Percentiles rank a stretch among this genome's conserved stretches.
Conservation (phyloP, 805 yeast species). For the Wickerhamiella shivajii region DNA sequence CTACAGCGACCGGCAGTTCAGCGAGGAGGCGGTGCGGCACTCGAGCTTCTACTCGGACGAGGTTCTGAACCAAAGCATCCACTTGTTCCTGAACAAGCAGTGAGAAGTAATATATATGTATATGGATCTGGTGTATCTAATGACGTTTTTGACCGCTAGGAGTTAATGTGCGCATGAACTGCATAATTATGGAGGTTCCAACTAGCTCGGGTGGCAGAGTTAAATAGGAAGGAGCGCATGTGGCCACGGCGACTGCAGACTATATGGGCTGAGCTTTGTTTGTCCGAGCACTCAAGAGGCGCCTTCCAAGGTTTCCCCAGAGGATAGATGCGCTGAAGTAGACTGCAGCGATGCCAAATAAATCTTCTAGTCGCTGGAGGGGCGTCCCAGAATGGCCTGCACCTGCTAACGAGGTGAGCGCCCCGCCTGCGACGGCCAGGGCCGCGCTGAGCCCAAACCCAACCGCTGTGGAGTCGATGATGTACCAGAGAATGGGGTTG, state of each 20-base stretch:
- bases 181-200: too few species aligned
- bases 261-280: too few species aligned
- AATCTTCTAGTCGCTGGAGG: constrained; percentile 19
- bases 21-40: constrained; percentile 77
- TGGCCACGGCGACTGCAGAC: too few species aligned
- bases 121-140: too few species aligned
- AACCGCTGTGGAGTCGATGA: constrained; percentile 25
- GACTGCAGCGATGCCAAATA: constrained; percentile 12
- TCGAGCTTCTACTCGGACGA: constrained; percentile 73
- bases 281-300: too few species aligned
- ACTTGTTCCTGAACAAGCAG: constrained; percentile 42
- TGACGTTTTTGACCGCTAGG: too few species aligned
- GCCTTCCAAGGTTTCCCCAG: constrained; percentile 28
- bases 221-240: too few species aligned
- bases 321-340: constrained; percentile 26
- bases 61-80: constrained; percentile 62
- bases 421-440: constrained; percentile 23
- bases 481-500: constrained; percentile 28
- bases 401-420: constrained; percentile 13
- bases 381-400: constrained; percentile 15
- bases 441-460: constrained; percentile 25
- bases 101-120: too few species aligned
- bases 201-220: too few species aligned
- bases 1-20: constrained; percentile 78
- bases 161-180: too few species aligned